Evolutionary conservation across 768 basidiomycete species (phyloP).

Genomic region (Coprinopsis cinerea): DNA sequence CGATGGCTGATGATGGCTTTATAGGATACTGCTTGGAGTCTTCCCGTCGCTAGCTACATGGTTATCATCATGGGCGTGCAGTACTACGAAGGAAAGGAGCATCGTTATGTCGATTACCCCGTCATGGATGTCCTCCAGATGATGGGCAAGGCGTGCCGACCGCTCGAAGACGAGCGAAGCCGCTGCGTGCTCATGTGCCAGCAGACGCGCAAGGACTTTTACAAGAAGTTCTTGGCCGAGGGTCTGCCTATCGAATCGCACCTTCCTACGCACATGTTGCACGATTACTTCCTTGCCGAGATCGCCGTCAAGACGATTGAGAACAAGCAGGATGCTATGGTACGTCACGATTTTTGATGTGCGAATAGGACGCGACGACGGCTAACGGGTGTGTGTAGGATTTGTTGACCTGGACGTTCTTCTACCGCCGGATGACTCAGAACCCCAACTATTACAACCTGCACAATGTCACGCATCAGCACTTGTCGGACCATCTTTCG

Average conservation of each 20-base stretch:
- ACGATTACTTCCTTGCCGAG: conserved; percentile 97
- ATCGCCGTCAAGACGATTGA: conserved; percentile 98
- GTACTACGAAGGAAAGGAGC: conserved; percentile 93
- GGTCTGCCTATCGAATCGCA: conserved; percentile 98
- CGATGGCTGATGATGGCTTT: not conserved
- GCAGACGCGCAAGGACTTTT: conserved; percentile 96
- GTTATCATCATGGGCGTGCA: conserved; percentile 99
- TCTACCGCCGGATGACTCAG: conserved; percentile 96
- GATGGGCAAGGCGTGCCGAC: conserved; percentile 98
- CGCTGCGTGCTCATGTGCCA: conserved; percentile 97
- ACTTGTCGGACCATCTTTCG: conserved; percentile 92
- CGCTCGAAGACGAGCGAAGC: conserved; percentile 79
- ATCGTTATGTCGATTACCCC: conserved; percentile 96
- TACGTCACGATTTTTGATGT: conserved; percentile 28
- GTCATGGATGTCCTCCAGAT: conserved; percentile 98
- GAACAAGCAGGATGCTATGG: conserved; percentile 98
- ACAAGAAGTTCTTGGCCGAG: conserved; percentile 96
- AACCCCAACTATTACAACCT: conserved; percentile 95
- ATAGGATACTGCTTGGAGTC: conserved; percentile 93
- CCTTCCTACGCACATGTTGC: conserved; percentile 80
- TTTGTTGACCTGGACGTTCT: conserved; percentile 97
- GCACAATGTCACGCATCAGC: conserved; percentile 92
- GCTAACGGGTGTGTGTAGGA: conserved; percentile 43
- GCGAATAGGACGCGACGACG: too few relatives aligned
- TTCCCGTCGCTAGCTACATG: conserved; percentile 94